Conservation (phyloP, 2,329 filamentous ascomycete species). For the Colletotrichum viniferum region DNA sequence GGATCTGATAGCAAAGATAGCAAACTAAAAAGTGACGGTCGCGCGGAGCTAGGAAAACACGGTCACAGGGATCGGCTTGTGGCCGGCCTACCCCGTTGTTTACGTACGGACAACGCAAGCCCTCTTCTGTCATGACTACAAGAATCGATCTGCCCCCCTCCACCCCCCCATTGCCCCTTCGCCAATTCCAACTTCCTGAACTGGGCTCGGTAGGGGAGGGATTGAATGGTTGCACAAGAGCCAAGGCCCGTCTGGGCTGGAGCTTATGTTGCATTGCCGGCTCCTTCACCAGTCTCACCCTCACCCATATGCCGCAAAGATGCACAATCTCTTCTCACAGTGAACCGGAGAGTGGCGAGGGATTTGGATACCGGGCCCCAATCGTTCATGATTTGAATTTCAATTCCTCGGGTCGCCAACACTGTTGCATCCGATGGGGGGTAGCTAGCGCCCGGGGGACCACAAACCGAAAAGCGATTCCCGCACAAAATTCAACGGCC, state of each 20-base stretch:
- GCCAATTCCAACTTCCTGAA: neutral
- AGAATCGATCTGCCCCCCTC: neutral
- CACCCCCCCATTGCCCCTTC: neutral
- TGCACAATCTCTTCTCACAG: neutral
- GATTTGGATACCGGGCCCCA: neutral
- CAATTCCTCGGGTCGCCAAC: neutral
- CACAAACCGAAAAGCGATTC: neutral
- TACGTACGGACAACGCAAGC: neutral
- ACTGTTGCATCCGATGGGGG: neutral
- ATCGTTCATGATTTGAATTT: neutral
- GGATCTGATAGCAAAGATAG: neutral
- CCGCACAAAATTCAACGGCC: neutral
- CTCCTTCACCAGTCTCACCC: neutral
- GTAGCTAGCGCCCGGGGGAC: neutral
- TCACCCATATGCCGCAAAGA: neutral
- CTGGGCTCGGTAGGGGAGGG: neutral
- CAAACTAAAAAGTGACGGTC: neutral
- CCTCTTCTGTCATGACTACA: neutral
- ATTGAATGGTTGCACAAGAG: neutral
- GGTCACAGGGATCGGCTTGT: neutral
- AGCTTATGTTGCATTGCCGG: neutral
- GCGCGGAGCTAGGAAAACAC: neutral
- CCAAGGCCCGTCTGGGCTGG: neutral
- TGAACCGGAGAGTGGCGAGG: neutral
- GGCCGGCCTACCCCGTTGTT: neutral